Percentiles rank a stretch among this genome's conserved stretches.
Evolutionary conservation across 192 early-diverging fungal genomes (phyloP).

Genomic region (Dissophora globulifera): DNA sequence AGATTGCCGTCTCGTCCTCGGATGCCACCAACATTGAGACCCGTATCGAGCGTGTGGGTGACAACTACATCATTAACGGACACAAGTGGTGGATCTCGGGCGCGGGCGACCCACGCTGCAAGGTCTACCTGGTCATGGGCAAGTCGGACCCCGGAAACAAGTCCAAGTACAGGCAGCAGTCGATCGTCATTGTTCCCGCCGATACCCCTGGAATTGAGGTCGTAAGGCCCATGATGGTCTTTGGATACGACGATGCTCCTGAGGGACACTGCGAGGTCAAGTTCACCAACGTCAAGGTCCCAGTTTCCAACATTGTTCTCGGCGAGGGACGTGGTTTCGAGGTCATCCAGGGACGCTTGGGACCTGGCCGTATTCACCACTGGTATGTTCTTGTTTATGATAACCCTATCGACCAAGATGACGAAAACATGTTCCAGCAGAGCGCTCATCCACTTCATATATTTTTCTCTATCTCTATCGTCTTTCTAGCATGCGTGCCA

Average conservation of each 20-base stretch:
- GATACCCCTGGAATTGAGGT: conserved; percentile 85
- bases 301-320: conserved; percentile 88
- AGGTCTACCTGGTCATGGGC: conserved; percentile 92
- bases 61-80: conserved; percentile 78
- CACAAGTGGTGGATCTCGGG: conserved; percentile 99
- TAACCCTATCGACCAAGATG: too few relatives aligned
- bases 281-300: conserved; percentile 91
- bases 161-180: conserved; percentile 86
- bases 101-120: conserved; percentile 93
- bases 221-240: conserved; percentile 88
- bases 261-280: conserved; percentile 96
- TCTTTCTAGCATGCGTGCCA: conserved; percentile 79
- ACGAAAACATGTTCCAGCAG: too few relatives aligned
- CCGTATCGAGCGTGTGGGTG: conserved; percentile 73
- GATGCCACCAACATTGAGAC: conserved; percentile 98
- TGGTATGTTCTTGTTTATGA: conserved; percentile 60
- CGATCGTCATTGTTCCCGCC: conserved; percentile 88
- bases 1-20: conserved; percentile 93
- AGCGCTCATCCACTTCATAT: too few relatives aligned
- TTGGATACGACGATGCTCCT: conserved; percentile 96
- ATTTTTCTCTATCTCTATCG: background rate
- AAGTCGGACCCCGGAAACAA: conserved; percentile 78
- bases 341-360: conserved; percentile 95
- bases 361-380: conserved; percentile 97
- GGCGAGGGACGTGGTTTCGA: conserved; percentile 98